These are phyloP conservation scores for Vanderwaltozyma polyspora DNA, from an alignment of 805 yeast species.

Conservation along the genomic window DNA sequence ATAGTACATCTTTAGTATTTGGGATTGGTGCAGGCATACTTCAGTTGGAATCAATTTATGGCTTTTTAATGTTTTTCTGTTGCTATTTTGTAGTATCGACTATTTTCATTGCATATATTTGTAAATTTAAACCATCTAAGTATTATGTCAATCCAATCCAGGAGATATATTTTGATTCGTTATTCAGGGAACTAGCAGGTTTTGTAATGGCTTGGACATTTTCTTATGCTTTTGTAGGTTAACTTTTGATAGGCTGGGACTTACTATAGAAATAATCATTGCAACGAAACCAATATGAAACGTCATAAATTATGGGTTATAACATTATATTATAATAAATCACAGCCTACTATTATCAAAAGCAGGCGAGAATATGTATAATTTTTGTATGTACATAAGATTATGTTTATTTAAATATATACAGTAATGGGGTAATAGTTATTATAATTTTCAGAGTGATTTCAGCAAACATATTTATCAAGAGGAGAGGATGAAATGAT, in stretches of 20 bases:
- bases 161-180: slow-evolving; percentile 34
- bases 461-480: no score
- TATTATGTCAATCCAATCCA: slow-evolving; percentile 32
- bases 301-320: no score
- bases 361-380: background rate
- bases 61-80: slow-evolving; percentile 34
- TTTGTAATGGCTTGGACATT: slow-evolving; percentile 51
- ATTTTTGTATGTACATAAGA: background rate
- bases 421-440: background rate
- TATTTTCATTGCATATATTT: slow-evolving; percentile 26
- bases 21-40: slow-evolving; percentile 49
- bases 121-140: slow-evolving; percentile 26
- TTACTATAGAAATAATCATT: no score
- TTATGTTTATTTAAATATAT: background rate
- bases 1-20: slow-evolving; percentile 36
- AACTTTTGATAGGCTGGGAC: no score
- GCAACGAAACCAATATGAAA: no score
- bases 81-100: slow-evolving; percentile 27
- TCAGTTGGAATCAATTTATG: slow-evolving; percentile 37
- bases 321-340: background rate
- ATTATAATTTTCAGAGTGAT: no score
- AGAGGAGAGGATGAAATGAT: no score
- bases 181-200: slow-evolving; percentile 40
- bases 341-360: background rate
- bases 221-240: slow-evolving; percentile 36